Conservation (phyloP, 371 early-diverging fungal species). For the Rhizomucor pusillus region DNA sequence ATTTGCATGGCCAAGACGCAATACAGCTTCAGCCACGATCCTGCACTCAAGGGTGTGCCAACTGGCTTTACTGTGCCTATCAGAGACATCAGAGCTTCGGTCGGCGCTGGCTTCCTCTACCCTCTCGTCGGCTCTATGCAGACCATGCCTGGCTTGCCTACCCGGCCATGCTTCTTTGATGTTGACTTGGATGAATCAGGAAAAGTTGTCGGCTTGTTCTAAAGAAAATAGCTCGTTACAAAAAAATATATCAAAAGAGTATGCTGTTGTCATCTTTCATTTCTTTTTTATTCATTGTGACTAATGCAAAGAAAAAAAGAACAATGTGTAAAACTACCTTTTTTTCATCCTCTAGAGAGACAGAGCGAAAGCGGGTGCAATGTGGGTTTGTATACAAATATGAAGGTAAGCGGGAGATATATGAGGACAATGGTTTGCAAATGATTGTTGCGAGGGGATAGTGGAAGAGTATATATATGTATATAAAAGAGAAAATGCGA, state of each 20-base stretch:
- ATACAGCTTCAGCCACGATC: conserved; percentile 87
- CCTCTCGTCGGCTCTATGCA: conserved; percentile 95
- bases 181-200: conserved; percentile 93
- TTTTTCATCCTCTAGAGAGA: too few relatives aligned
- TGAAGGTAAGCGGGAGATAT: too few relatives aligned
- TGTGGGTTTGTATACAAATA: too few relatives aligned
- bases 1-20: conserved; percentile 99
- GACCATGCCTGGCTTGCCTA: conserved; percentile 98
- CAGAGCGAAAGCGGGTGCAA: too few relatives aligned
- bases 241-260: too few relatives aligned
- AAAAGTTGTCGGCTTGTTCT: conserved; percentile 85
- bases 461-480: background rate
- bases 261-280: background rate
- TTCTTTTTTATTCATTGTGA: background rate
- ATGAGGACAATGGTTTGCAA: background rate
- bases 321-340: background rate
- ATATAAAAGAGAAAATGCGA: background rate
- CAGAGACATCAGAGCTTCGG: conserved; percentile 78
- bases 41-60: conserved; percentile 89
- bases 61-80: conserved; percentile 91
- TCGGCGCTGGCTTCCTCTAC: conserved; percentile 98
- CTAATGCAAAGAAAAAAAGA: background rate
- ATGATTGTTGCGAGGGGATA: background rate
- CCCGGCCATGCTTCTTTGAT: conserved; percentile 97
- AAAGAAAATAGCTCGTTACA: too few relatives aligned